A percentile compares a stretch with the other conserved stretches of the same genome.
Conservation (phyloP, 768 basidiomycete genomes). For the Neoboletus magnificus region DNA sequence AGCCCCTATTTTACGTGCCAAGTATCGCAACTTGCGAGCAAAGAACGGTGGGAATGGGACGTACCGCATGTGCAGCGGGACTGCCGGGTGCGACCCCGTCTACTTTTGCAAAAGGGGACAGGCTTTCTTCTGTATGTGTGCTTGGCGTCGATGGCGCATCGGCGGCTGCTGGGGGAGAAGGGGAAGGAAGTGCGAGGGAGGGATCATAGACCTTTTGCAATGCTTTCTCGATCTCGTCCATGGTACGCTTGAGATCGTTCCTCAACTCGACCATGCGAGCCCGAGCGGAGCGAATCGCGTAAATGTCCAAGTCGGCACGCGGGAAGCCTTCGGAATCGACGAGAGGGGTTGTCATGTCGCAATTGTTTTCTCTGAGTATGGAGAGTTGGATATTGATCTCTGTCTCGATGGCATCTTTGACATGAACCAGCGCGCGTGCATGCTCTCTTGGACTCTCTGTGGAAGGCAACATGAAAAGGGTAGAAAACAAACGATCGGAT, state of each 20-base stretch:
- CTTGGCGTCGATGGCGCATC: slow-evolving; percentile 23
- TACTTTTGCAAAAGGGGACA: slow-evolving; percentile 72
- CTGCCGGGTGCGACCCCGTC: slow-evolving; percentile 76
- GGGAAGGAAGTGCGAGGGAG: slow-evolving; percentile 6
- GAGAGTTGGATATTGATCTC: slow-evolving; percentile 62
- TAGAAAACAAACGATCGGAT: background rate
- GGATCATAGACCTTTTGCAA: slow-evolving; percentile 69
- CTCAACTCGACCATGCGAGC: slow-evolving; percentile 74
- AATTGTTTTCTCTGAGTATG: slow-evolving; percentile 60
- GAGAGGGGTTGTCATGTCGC: slow-evolving; percentile 68
- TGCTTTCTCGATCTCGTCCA: slow-evolving; percentile 62
- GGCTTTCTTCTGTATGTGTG: slow-evolving; percentile 10
- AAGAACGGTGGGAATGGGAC: slow-evolving; percentile 19
- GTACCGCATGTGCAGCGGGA: slow-evolving; percentile 80
- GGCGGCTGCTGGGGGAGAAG: slow-evolving; percentile 17
- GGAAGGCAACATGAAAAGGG: slow-evolving; percentile 37
- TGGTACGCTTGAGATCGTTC: slow-evolving; percentile 70
- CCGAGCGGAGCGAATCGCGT: slow-evolving; percentile 71
- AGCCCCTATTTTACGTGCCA: slow-evolving; percentile 44
- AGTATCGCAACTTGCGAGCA: background rate
- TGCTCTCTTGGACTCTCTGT: slow-evolving; percentile 48
- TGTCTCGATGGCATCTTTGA: slow-evolving; percentile 69
- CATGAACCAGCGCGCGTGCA: slow-evolving; percentile 61
- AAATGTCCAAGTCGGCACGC: slow-evolving; percentile 80
- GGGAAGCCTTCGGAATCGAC: slow-evolving; percentile 90